Conservation (phyloP, 2,329 filamentous ascomycete species). For the Alternaria dauci region DNA sequence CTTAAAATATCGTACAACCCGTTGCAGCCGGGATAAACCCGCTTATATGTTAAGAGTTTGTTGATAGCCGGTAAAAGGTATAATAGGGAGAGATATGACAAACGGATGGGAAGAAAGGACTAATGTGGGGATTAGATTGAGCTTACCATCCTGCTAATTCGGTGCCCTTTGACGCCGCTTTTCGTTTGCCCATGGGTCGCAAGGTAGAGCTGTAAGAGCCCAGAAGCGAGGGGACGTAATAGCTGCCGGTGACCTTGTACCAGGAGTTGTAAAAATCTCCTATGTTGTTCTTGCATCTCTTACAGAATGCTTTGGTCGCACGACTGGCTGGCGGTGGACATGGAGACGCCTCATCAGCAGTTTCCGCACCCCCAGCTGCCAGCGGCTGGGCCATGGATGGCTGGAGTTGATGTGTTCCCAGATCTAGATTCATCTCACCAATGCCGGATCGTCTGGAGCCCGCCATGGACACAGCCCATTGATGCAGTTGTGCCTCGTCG, state of each 20-base stretch:
- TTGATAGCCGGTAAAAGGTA: slow-evolving; percentile 33
- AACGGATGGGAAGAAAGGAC: background rate
- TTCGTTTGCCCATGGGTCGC: slow-evolving; percentile 34
- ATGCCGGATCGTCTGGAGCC: slow-evolving; percentile 4
- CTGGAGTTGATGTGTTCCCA: slow-evolving; percentile 18
- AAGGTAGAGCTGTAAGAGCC: slow-evolving; percentile 47
- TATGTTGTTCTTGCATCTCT: slow-evolving; percentile 35
- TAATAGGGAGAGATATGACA: slow-evolving; percentile 41
- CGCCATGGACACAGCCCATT: slow-evolving; percentile 6
- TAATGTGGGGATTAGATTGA: slow-evolving; percentile 31
- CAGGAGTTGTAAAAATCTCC: slow-evolving; percentile 52
- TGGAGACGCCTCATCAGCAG: slow-evolving; percentile 23
- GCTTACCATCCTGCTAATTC: slow-evolving; percentile 52
- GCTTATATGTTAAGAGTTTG: slow-evolving; percentile 41
- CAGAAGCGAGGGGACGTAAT: slow-evolving; percentile 46
- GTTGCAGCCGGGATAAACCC: slow-evolving; percentile 47
- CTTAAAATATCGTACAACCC: slow-evolving; percentile 43
- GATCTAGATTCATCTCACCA: slow-evolving; percentile 9
- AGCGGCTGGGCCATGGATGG: slow-evolving; percentile 18
- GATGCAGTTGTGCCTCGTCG: background rate
- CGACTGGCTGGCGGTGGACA: slow-evolving; percentile 23
- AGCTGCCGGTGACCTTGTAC: slow-evolving; percentile 45
- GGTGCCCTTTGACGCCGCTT: slow-evolving; percentile 39
- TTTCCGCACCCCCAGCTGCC: slow-evolving; percentile 18
- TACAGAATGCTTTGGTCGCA: slow-evolving; percentile 43